These are phyloP conservation scores for Beta macrorhiza DNA, from an alignment of 179 eudicot species.

Conservation along the genomic window DNA sequence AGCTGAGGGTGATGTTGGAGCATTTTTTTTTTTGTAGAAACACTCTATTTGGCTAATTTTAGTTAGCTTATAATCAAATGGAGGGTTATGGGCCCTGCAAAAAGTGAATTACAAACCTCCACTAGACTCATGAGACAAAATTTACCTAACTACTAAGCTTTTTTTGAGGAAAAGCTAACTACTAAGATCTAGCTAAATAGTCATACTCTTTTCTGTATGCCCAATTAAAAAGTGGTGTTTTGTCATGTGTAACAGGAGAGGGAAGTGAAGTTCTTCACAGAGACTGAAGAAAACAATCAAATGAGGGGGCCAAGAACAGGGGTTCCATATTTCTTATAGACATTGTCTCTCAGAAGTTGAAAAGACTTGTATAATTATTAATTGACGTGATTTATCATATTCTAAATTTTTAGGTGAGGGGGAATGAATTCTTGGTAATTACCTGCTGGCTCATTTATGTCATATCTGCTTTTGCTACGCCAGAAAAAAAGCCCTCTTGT, in stretches of 20 bases:
- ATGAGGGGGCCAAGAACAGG: constrained; percentile 99
- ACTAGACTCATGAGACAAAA: no score
- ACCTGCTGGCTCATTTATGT: constrained; percentile 19
- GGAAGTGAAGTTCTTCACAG: constrained; percentile 98
- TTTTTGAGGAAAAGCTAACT: no score
- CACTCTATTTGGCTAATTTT: no score
- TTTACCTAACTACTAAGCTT: no score
- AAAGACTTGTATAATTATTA: constrained; percentile 39
- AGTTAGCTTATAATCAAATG: no score
- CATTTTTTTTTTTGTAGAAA: no score
- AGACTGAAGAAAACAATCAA: constrained; percentile 98
- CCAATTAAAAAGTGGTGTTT: neutral
- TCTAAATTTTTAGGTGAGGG: constrained; percentile 22
- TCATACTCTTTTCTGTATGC: no score
- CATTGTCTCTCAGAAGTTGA: constrained; percentile 19
- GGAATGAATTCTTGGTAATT: constrained; percentile 21
- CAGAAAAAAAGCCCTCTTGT: constrained; percentile 20
- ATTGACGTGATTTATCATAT: constrained; percentile 21
- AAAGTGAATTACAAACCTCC: no score
- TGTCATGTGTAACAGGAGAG: constrained; percentile 60
- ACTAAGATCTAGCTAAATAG: no score
- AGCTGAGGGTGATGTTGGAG: no score
- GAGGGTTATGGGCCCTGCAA: no score
- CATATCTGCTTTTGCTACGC: constrained; percentile 9
- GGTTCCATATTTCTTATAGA: constrained; percentile 93